Evolutionary conservation across 1,284 basidiomycete genomes (phyloP), one percentile per base, ranked within the genome.

Genomic region (Irpex lacteus): DNA sequence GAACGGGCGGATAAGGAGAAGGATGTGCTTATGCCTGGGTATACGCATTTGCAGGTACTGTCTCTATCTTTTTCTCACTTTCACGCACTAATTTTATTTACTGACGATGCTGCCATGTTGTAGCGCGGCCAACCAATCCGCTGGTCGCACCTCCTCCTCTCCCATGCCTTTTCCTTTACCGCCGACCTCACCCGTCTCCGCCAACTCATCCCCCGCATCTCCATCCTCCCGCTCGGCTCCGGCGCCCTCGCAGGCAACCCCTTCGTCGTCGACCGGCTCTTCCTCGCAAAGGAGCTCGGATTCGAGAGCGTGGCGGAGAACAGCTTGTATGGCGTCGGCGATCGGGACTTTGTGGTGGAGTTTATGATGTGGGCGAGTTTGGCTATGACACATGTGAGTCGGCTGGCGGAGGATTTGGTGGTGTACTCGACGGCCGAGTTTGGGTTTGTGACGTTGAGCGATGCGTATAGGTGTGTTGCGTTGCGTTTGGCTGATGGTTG

Each of bases 401-500:
- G 95, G 67, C 85, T 99, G 80, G 94, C 97, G 6, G 97, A 99
- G 77, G 97, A 99, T 76, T 79, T 99, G 70, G 94, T 99, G 78
- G 87, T 99, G 67, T 98, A 98, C 78, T 98, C 96, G 15, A 94
- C 94, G 15, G 93, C 95, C 62, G 97, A 98, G 78, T 99, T 98
- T 75, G 95, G 96, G 9, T 99, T 98, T 75, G 84, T 98, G 66
- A 89, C 90, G 47, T 80, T 98, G 70, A 96, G 93, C 73, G 97
- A 99, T 78, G 97, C 97, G 2, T 99, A 98, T 79, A 95, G 92
- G 94, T 94, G n/a, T n/a, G n/a, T n/a, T n/a, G n/a, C n/a, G n/a
- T n/a, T n/a, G 62, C 60, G 78, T 62, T 26, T 26, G n/a, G n/a
- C n/a, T n/a, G n/a, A n/a, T n/a, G n/a, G n/a, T n/a, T n/a, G n/a